Evolutionary conservation across 768 basidiomycete genomes (phyloP), one percentile per base, ranked within the genome.

Genomic region (Agaricus bisporus): DNA sequence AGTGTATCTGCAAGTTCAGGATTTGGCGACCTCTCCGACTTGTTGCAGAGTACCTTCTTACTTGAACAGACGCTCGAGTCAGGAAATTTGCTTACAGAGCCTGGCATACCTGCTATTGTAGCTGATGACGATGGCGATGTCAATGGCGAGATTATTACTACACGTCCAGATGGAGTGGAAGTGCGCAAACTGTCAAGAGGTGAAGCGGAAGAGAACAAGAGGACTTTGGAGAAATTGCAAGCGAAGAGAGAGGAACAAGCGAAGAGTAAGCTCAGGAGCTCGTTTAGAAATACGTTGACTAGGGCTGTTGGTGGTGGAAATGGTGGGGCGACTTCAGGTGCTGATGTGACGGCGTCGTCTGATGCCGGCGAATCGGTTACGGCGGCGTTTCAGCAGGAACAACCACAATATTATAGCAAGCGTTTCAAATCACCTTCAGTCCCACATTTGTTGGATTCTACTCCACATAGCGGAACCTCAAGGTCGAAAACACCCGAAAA

Each of bases 1-100:
- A 15, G 42, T 20, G 10, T 68, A 5, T 72, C 76, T 2, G 18
- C 70, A 22, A 82, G 73, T 60, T 79, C 80, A 29, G 78, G 74
- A 6, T 67, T 58, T 29, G 76, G 75, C 2, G 85, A 86, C 43
- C 61, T 87, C 51, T 73, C 78, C 4, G 64, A 70, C 29, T 66
- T 87, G 44, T 61, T 86, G 25, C 76, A 79, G 41, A 79, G 83
- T 48, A 80, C 85, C 6, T 79, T 83, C 28, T 59, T 79, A 49
- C 63, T 86, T 44, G 84, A 86, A 68, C 63, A 73, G 61, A 72
- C 72, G 52, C 67, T 87, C 38, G 73, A 72, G 41, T 70, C 70
- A 26, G 81, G 81, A 4, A 75, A 76, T 46, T 62, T 78, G 12
- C 74, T 75, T 1, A 65, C 64, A 45, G 76, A 77, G 51, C 57